These are phyloP conservation scores for Pseudogymnoascus sp. DNA, from an alignment of 2,329 filamentous ascomycete genomes.

Conservation along the genomic window DNA sequence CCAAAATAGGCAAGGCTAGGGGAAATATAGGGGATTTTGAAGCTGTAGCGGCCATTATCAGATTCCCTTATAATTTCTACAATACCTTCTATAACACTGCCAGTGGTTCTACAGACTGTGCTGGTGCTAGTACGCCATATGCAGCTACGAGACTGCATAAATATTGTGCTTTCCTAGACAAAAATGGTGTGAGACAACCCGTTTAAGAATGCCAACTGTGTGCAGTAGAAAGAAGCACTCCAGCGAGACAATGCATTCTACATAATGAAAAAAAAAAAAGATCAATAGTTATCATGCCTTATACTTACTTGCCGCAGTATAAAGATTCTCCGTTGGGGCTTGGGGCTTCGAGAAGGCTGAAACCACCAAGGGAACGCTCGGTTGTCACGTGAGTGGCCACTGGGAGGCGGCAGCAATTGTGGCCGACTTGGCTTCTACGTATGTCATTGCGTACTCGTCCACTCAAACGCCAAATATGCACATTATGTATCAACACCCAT, in stretches of 20 bases:
- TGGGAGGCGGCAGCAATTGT: conserved; percentile 1
- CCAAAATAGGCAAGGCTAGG: not conserved
- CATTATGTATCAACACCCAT: not conserved
- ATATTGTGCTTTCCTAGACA: not conserved
- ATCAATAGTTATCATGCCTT: not conserved
- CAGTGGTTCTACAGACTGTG: not conserved
- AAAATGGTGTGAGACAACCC: not conserved
- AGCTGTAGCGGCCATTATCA: not conserved
- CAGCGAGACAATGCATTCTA: not conserved
- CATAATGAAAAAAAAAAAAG: not conserved
- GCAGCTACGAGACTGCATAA: not conserved
- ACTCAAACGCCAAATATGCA: not conserved
- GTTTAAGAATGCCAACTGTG: not conserved
- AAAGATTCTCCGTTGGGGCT: not conserved
- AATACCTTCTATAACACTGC: not conserved
- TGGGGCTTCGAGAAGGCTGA: not conserved
- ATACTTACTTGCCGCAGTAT: not conserved
- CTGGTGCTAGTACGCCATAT: not conserved
- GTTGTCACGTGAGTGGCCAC: not conserved
- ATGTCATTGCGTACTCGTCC: conserved; percentile 4
- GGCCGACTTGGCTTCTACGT: not conserved
- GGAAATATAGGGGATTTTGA: not conserved
- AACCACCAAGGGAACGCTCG: not conserved
- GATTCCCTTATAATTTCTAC: not conserved
- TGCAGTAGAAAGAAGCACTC: not conserved